A percentile compares a stretch with the other conserved stretches of the same genome.
These are phyloP conservation scores for Neospora caninum DNA, from an alignment of 169 alveolate species.

Conservation along the genomic window DNA sequence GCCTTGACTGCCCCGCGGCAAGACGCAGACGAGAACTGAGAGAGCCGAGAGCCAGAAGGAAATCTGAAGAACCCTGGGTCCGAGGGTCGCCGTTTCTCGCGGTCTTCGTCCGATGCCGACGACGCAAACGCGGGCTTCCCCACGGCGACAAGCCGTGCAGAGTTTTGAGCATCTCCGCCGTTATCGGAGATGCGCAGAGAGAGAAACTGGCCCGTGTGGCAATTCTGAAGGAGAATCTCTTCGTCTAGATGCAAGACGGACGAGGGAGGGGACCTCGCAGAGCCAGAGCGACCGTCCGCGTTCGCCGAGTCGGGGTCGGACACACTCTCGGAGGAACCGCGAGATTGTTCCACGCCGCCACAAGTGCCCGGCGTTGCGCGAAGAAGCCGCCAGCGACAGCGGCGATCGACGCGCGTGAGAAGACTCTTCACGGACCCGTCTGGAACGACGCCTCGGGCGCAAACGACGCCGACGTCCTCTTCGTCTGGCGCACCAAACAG, in stretches of 20 bases:
- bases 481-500: constrained; percentile 8
- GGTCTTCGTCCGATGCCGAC: neutral
- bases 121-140: neutral
- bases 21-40: neutral
- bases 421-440: neutral
- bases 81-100: neutral
- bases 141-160: neutral
- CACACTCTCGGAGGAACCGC: neutral
- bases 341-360: neutral
- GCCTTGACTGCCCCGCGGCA: neutral
- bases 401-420: neutral
- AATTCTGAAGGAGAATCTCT: neutral
- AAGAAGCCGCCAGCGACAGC: neutral
- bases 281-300: neutral
- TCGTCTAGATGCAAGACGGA: neutral
- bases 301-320: neutral
- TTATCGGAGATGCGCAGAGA: neutral
- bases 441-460: neutral
- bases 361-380: neutral
- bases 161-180: neutral
- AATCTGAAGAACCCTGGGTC: neutral
- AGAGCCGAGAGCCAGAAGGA: neutral
- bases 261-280: no score
- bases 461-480: neutral
- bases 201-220: neutral